Evolutionary conservation across 805 yeast species (phyloP).

Genomic region (Nakazawaea molendinolei): DNA sequence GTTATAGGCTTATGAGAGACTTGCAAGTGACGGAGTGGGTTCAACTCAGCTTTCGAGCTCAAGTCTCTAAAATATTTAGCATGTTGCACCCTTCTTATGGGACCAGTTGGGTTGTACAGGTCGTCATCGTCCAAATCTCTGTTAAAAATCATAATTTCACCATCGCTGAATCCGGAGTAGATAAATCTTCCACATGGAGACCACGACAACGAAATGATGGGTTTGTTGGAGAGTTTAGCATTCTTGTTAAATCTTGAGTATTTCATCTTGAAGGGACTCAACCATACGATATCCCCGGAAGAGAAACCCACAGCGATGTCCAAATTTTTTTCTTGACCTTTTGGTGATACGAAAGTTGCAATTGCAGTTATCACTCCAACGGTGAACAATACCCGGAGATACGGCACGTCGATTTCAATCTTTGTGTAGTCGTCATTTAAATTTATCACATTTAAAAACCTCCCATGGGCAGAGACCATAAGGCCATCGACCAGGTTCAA

Average conservation of each 20-base stretch:
- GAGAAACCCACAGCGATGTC: slow-evolving; percentile 57
- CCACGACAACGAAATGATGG: slow-evolving; percentile 44
- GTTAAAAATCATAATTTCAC: slow-evolving; percentile 47
- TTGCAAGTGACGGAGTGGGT: slow-evolving; percentile 58
- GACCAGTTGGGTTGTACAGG: slow-evolving; percentile 15
- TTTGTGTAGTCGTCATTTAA: slow-evolving; percentile 29
- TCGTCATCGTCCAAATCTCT: slow-evolving; percentile 43
- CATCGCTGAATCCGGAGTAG: slow-evolving; percentile 57
- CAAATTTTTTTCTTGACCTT: slow-evolving; percentile 27
- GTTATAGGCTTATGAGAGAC: slow-evolving; percentile 57
- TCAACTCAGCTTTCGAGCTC: slow-evolving; percentile 14
- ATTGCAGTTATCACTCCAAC: slow-evolving; percentile 34
- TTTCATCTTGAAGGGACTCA: slow-evolving; percentile 44
- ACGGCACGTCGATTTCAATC: slow-evolving; percentile 36
- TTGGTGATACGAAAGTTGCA: slow-evolving; percentile 22
- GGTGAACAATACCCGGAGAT: slow-evolving; percentile 35
- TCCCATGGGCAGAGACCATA: slow-evolving; percentile 40
- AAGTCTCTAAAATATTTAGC: slow-evolving; percentile 23
- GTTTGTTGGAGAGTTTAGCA: slow-evolving; percentile 34
- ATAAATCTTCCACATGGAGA: slow-evolving; percentile 38
- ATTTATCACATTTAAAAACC: slow-evolving; percentile 40
- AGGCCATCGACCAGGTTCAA: slow-evolving; percentile 23
- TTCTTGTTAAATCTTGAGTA: slow-evolving; percentile 47
- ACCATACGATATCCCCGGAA: slow-evolving; percentile 59
- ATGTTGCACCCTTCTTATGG: slow-evolving; percentile 25